phyloP scores from a whole-genome alignment of 805 yeast genomes.

The Yarrowia sp. region DNA sequence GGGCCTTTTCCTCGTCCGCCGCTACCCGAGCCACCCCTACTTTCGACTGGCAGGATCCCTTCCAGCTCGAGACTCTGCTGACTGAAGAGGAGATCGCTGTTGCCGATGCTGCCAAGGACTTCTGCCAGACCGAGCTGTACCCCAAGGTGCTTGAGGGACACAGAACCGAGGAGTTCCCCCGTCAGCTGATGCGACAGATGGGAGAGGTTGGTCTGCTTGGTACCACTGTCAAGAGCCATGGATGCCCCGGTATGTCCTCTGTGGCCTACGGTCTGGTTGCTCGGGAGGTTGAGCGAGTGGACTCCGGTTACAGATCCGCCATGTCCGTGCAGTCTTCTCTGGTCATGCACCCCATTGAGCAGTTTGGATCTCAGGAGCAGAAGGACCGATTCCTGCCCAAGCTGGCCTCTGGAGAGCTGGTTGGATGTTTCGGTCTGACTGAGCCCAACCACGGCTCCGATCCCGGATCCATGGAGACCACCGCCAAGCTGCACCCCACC shows the following conservation, averaged over 20 bases:
- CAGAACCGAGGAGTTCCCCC: conserved; percentile 43
- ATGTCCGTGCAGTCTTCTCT: conserved; percentile 48
- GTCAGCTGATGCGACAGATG: conserved; percentile 41
- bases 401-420: conserved; percentile 45
- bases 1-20: conserved; percentile 14
- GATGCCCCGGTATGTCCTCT: conserved; percentile 44
- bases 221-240: conserved; percentile 45
- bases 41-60: conserved; percentile 44
- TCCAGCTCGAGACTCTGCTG: conserved; percentile 38
- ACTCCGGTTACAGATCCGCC: conserved; percentile 47
- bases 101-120: conserved; percentile 41
- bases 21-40: conserved; percentile 15
- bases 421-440: conserved; percentile 64
- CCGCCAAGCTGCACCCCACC: conserved; percentile 46
- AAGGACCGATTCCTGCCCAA: conserved; percentile 44
- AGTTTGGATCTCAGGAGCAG: conserved; percentile 44
- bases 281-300: conserved; percentile 47
- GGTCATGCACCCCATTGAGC: conserved; percentile 45
- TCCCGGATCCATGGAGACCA: conserved; percentile 57
- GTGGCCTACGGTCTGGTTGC: conserved; percentile 47
- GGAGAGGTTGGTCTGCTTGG: conserved; percentile 47
- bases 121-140: conserved; percentile 41
- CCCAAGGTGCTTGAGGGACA: conserved; percentile 44
- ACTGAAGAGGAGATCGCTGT: conserved; percentile 44
- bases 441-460: conserved; percentile 65